Conservation (phyloP, 805 yeast species). For the Schwanniomyces polymorphus region DNA sequence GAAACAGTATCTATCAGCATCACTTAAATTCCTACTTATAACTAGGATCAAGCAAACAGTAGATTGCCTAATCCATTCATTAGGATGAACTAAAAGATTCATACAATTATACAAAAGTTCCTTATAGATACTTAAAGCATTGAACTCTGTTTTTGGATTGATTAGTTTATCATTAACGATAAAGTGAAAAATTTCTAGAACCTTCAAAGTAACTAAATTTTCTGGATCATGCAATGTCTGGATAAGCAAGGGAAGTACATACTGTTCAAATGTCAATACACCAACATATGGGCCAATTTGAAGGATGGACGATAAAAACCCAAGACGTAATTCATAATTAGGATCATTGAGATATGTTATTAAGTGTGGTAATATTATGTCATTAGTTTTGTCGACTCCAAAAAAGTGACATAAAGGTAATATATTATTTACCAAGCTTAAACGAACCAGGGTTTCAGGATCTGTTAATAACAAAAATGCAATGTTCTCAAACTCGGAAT, state of each 20-base stretch:
- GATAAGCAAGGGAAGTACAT: slow-evolving; percentile 77
- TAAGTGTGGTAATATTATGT: slow-evolving; percentile 82
- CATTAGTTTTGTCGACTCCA: slow-evolving; percentile 87
- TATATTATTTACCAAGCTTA: slow-evolving; percentile 69
- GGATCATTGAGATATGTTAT: slow-evolving; percentile 89
- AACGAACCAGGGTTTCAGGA: slow-evolving; percentile 60
- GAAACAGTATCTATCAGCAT: slow-evolving; percentile 82
- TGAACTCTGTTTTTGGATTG: slow-evolving; percentile 35
- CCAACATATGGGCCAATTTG: slow-evolving; percentile 82
- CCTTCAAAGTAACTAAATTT: slow-evolving; percentile 74
- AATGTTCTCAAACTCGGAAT: slow-evolving; percentile 62
- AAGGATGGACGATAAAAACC: slow-evolving; percentile 70
- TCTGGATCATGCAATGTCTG: slow-evolving; percentile 86
- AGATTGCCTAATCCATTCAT: slow-evolving; percentile 77
- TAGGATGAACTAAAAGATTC: slow-evolving; percentile 78
- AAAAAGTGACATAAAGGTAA: slow-evolving; percentile 76
- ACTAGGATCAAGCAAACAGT: slow-evolving; percentile 61
- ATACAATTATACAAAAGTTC: slow-evolving; percentile 37
- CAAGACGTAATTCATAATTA: slow-evolving; percentile 62
- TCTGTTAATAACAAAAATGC: slow-evolving; percentile 71
- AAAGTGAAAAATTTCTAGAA: slow-evolving; percentile 44
- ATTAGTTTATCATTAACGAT: slow-evolving; percentile 33
- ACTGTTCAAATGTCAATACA: slow-evolving; percentile 78
- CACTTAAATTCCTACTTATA: slow-evolving; percentile 58
- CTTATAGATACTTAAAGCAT: slow-evolving; percentile 36